Base-by-base conservation (phyloP, 148 eudicot genomes). In the Talinum fruticosum region DNA sequence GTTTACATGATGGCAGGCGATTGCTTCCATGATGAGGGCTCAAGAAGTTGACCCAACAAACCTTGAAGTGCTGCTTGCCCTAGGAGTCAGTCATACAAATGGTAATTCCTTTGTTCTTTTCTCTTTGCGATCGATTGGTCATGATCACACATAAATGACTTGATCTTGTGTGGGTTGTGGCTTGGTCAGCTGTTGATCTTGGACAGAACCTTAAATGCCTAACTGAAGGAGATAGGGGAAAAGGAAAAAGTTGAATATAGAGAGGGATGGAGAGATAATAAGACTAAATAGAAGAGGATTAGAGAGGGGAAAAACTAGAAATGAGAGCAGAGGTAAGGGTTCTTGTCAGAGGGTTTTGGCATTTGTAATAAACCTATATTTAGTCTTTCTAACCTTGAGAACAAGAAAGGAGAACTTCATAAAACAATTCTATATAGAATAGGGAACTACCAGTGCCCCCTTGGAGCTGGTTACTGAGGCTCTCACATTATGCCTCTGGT, bases 1-100 rank as follows among this genome's bases (percentile, higher is more conserved):
- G 35, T 73, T 69, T 71, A 4, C 69, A 35, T 51, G 64, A 32
- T 79, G 45, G 53, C 92, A 96, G 99, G 99, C 97, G 76, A 96
- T 96, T 83, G 97, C 97, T 78, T 85, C 99, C 21, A 93, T 96
- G 99, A 87, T 93, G 97, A 94, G 85, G 85, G 99, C 99, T 64
- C 99, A 96, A 54, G 91, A 93, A 84, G 99, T 79, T 73, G 94
- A 91, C 78, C 92, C 99, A 21, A 86, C 90, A 66, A 96, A 96
- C 82, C 83, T 96, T 80, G 99, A 96, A 83, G 99, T 96, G 49
- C 97, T 96, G 86, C 97, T 96, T 81, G 92, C 99, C 81, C 97
- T 96, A 72, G 99, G 99, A 57, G 99, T 96, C 82, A 96, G 99
- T 83, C 99, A 96, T 77, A 96, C 99, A 66, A 93, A 96, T 87